phyloP scores from a whole-genome alignment of 805 yeast genomes.

The Starmerella stigmatis region DNA sequence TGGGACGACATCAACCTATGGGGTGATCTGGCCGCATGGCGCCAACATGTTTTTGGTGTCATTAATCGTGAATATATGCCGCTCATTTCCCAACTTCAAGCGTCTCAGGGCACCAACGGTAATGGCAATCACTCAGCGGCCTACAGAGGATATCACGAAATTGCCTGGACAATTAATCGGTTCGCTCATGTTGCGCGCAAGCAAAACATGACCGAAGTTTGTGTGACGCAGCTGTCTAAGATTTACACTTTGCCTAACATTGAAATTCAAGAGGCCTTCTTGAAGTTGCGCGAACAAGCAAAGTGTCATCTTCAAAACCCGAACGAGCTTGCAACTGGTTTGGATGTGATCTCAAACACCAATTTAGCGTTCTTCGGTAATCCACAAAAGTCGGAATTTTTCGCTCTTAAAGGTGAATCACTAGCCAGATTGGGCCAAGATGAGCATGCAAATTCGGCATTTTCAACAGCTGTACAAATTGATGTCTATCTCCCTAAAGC shows the following conservation, averaged over 20 bases:
- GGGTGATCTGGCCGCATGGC: conserved; percentile 97
- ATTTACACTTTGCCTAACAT: conserved; percentile 93
- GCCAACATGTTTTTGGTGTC: conserved; percentile 95
- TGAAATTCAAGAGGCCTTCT: conserved; percentile 95
- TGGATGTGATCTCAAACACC: conserved; percentile 94
- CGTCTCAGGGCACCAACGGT: conserved; percentile 36
- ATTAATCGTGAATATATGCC: conserved; percentile 92
- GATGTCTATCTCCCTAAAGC: conserved; percentile 92
- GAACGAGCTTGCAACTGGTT: conserved; percentile 82
- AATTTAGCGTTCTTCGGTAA: conserved; percentile 92
- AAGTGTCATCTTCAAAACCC: conserved; percentile 93
- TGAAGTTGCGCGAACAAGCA: conserved; percentile 92
- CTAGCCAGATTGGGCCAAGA: conserved; percentile 78
- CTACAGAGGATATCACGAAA: conserved; percentile 94
- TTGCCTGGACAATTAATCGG: conserved; percentile 96
- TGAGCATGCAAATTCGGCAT: conserved; percentile 95
- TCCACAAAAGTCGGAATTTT: conserved; percentile 95
- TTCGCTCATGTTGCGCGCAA: conserved; percentile 98
- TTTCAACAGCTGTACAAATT: conserved; percentile 94
- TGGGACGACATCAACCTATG: conserved; percentile 98
- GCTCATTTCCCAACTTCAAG: conserved; percentile 74
- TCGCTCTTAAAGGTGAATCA: conserved; percentile 96
- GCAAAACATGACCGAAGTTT: conserved; percentile 94
- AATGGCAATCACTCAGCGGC: conserved; percentile 74
- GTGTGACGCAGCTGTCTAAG: conserved; percentile 82